Base-by-base conservation (phyloP, 306 rosid species). In the Quercus robur region DNA sequence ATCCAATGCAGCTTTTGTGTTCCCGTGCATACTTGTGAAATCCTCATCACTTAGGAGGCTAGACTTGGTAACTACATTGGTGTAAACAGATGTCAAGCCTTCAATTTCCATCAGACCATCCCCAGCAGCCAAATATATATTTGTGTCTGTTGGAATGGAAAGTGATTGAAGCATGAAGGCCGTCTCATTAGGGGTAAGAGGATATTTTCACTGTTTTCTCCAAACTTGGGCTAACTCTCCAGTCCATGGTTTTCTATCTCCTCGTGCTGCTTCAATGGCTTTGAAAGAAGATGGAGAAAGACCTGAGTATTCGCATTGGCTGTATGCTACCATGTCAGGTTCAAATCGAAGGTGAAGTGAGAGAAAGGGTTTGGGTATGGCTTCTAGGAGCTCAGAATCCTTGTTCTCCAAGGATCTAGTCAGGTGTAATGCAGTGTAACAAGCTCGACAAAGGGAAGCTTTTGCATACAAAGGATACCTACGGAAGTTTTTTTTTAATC, bases 281-380 rank as follows among this genome's bases (percentile, higher is more conserved):
- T 91, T 82, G 12, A 88, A 2, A 44, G 49, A 44, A 44, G 49
- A 6, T 6, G 49, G 49, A 6, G 12, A 44, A 44, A 44, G 49
- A 44, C 49, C 2, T 44, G 3, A 44, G 49, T 44, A 44, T 44
- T 44, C 49, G 49, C 49, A 44, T 44, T 44, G 49, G 49, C 12
- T 44, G 49, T 44, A 44, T 44, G 49, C 49, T 44, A 44, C 49
- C 49, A 8, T 93, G 86, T 93, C 98, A 0, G 98, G 99, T 67
- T 95, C 94, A 54, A 95, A 95, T 68, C 97, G 97, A 64, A 95
- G 99, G 79, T 93, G 98, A 68, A 93, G 96, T 2, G 98, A 95
- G 56, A 95, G 80, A 79, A 93, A 91, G 13, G 98, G 99, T 86
- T 93, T 93, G 33, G 99, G 96, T 81, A 95, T 90, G 62, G 94